Percentiles rank a stretch among this genome's conserved stretches.
Evolutionary conservation across 345 rosid genomes (phyloP).

Genomic region (Turnera subulata): DNA sequence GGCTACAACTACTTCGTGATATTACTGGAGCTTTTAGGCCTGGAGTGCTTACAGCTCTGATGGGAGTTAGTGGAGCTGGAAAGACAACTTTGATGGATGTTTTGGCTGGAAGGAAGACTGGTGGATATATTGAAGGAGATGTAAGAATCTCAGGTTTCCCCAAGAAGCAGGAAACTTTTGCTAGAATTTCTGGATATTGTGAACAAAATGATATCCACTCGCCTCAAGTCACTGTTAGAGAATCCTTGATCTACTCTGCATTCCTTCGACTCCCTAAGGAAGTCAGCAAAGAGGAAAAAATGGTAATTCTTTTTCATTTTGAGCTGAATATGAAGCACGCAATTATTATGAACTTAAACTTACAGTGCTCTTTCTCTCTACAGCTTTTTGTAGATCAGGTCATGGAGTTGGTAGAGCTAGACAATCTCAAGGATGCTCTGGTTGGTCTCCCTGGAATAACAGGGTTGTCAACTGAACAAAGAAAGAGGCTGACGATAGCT

Average conservation of each 20-base stretch:
- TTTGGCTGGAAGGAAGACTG: constrained; percentile 14
- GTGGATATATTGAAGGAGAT: constrained; percentile 9
- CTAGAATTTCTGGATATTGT: constrained; percentile 12
- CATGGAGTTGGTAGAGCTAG: constrained; percentile 27
- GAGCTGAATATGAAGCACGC: background rate
- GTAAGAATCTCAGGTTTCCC: constrained; percentile 13
- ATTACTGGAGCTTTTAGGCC: constrained; percentile 15
- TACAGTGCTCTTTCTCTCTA: background rate
- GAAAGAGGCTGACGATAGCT: constrained; percentile 17
- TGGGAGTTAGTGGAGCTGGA: constrained; percentile 15
- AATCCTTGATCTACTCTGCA: constrained; percentile 8
- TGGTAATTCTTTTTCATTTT: constrained; percentile 1
- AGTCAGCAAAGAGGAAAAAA: constrained; percentile 22
- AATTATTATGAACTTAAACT: background rate
- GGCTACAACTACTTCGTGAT: constrained; percentile 9
- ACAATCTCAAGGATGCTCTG: constrained; percentile 23
- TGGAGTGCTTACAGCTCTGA: constrained; percentile 5
- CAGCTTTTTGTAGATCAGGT: constrained; percentile 30
- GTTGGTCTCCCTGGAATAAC: constrained; percentile 20
- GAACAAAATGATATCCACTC: constrained; percentile 15
- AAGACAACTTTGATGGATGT: constrained; percentile 17
- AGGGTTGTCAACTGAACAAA: constrained; percentile 14
- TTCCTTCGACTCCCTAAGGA: constrained; percentile 23
- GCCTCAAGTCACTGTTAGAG: constrained; percentile 9
- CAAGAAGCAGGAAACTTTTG: constrained; percentile 14